These are phyloP conservation scores for Lentinula sp. DNA, from an alignment of 768 basidiomycete species.

Conservation along the genomic window DNA sequence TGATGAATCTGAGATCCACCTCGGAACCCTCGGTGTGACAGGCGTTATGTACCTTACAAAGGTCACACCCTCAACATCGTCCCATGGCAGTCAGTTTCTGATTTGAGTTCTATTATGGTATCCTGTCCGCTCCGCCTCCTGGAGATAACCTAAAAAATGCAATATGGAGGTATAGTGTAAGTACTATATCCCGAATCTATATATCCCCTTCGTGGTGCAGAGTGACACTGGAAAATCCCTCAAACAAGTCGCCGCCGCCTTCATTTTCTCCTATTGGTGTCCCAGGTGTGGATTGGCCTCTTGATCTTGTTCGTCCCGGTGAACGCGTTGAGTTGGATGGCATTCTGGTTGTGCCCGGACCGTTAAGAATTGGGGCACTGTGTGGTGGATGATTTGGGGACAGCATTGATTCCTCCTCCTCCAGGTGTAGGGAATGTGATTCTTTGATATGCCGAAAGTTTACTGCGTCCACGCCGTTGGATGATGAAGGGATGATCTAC, in stretches of 20 bases:
- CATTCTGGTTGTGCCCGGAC: neutral
- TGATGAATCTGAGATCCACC: constrained; percentile 14
- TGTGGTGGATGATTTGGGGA: neutral
- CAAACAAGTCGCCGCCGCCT: constrained; percentile 71
- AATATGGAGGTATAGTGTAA: neutral
- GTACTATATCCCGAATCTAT: neutral
- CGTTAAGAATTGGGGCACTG: neutral
- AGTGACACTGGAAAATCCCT: constrained; percentile 87
- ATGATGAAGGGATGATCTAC: constrained; percentile 77
- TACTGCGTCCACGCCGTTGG: constrained; percentile 75
- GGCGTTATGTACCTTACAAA: neutral
- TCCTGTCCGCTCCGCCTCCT: neutral
- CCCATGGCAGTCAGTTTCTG: neutral
- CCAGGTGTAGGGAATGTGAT: constrained; percentile 86
- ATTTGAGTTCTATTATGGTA: neutral
- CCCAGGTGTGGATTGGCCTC: constrained; percentile 18
- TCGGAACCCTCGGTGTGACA: neutral
- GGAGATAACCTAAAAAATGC: neutral
- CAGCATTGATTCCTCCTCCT: constrained; percentile 42
- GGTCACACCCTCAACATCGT: neutral
- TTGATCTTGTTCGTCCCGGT: constrained; percentile 25
- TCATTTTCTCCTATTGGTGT: constrained; percentile 33
- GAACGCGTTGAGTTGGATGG: constrained; percentile 1
- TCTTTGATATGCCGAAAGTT: constrained; percentile 92
- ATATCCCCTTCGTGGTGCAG: constrained; percentile 74